Base-by-base conservation (phyloP, 441 rosid genomes). In the Aquilaria agallochum region DNA sequence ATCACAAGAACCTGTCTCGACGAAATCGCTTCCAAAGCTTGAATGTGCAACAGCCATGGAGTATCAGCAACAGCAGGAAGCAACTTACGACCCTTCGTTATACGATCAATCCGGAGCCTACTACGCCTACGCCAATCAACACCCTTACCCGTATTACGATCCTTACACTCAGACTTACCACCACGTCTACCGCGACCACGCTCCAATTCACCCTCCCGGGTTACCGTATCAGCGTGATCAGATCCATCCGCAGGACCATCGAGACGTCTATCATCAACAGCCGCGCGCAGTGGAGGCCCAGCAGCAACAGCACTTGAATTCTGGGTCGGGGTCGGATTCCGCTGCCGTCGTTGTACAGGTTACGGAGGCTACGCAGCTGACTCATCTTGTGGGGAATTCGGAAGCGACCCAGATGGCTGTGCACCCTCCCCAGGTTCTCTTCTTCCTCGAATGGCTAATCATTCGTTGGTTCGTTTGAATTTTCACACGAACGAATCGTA, bases 181-280 rank as follows among this genome's bases (percentile, higher is more conserved):
- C 1, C 68, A 56, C 2, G 56, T 14, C 51, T 50, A 44, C 50
- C 72, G 52, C 47, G 72, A 67, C 20, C 30, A 58, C 63, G 27
- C 62, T 61, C 31, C 76, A 15, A 50, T 62, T 67, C 63, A 72
- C 45, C 72, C 72, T 14, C 69, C 76, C 9, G 76, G 72, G 3
- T 62, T 72, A 5, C 66, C 68, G 13, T 9, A 59, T 58, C 31
- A 40, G 2, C 50, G 36, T 32, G 64, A 46, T 55, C 65, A 66
- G 50, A 20, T 50, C 62, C 59, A 32, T 15, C 32, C 56, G 20
- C 53, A 44, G 20, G 53, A 20, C 50, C 71, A 58, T 10, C 50
- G 45, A 5, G 32, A 27, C 36, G 32, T 48, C 9, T 66, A 36
- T 56, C 58, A 56, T 31, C 65, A 34, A 8, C 44, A 54, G 11